Evolutionary conservation across 352 stramenopile genomes (phyloP), one percentile per base, ranked within the genome.

Genomic region (Thraustochytrium striatum): DNA sequence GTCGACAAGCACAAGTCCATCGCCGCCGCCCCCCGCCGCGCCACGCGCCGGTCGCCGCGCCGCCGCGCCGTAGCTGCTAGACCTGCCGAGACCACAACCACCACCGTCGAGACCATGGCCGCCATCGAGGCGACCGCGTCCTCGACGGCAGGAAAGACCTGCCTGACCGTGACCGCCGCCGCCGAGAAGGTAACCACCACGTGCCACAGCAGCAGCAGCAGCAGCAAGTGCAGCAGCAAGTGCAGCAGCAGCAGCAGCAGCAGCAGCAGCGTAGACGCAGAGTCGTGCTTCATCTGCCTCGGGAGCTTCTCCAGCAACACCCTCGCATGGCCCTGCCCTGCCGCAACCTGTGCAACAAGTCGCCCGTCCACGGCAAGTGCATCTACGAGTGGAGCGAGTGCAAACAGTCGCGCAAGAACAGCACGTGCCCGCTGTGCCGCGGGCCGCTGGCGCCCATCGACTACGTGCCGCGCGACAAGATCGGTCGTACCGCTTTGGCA

Each of bases 201-300:
- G 21, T 70, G 35, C 33, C 21, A 38, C 13, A 33, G 35, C 19
- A 36, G 53, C 32, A 52, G 59, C 59, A 52, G 59, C 41, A n/a
- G n/a, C n/a, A n/a, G n/a, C n/a, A n/a, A n/a, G n/a, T n/a, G n/a
- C n/a, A n/a, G n/a, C n/a, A n/a, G n/a, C n/a, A n/a, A n/a, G n/a
- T n/a, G n/a, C n/a, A n/a, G n/a, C n/a, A n/a, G n/a, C n/a, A n/a
- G n/a, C n/a, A n/a, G n/a, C n/a, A n/a, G n/a, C n/a, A n/a, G n/a
- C n/a, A n/a, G n/a, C n/a, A n/a, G n/a, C n/a, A n/a, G n/a, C n/a
- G n/a, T n/a, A 47, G 5, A 33, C 33, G 59, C 50, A 3, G 59
- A 70, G 59, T 70, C n/a, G 35, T 70, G 59, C 59, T 80, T 80
- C 41, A 80, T 80, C 35, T 80, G 70, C 58, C 50, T 80, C 32